Conservation (phyloP, 306 rosid species). For the Acacia melanoxylon region DNA sequence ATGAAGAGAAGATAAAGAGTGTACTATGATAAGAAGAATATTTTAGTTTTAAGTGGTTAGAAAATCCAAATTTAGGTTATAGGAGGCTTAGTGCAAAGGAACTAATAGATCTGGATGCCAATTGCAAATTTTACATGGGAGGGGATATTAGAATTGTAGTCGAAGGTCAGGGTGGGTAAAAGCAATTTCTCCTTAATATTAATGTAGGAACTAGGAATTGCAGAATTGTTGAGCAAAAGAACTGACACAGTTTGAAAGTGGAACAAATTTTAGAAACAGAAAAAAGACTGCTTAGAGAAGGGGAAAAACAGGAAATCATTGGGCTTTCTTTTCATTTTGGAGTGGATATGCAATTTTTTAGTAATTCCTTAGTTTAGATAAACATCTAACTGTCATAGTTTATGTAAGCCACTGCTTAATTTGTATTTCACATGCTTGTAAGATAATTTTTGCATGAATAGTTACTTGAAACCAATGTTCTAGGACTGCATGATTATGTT, state of each 20-base stretch:
- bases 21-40: background rate
- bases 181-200: background rate
- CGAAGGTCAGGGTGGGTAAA: background rate
- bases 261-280: background rate
- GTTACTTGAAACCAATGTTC: background rate
- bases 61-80: background rate
- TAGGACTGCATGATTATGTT: background rate
- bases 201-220: background rate
- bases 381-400: background rate
- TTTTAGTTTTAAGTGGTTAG: background rate
- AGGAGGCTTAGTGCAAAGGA: background rate
- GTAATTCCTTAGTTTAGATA: too few relatives aligned
- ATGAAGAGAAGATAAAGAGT: background rate
- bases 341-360: background rate
- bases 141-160: background rate
- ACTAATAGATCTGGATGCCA: background rate
- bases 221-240: background rate
- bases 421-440: background rate
- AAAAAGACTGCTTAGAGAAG: background rate
- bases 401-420: background rate
- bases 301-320: background rate
- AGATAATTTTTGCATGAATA: background rate
- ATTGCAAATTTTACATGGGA: background rate
- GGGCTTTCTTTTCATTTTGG: background rate
- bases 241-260: background rate